These are phyloP conservation scores for Marchantia paleacea DNA, from an alignment of 225 moss, liverwort and hornwort genomes.

Conservation along the genomic window DNA sequence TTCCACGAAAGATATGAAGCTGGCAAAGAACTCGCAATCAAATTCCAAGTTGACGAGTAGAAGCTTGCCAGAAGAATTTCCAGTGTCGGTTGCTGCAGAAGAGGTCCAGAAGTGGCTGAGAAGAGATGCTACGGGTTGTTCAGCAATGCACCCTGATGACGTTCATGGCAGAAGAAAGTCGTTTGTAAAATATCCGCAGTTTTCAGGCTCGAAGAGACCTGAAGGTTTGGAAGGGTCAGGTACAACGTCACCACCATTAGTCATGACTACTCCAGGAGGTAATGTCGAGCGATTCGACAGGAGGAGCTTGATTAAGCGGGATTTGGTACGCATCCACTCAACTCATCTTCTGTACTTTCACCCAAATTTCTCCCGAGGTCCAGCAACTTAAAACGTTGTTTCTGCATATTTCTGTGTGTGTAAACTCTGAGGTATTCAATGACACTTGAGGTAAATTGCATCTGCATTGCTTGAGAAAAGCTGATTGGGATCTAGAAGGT, in stretches of 20 bases:
- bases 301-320: conserved; percentile 8
- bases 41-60: conserved; percentile 33
- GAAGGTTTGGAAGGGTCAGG: conserved; percentile 14
- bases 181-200: conserved; percentile 17
- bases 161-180: conserved; percentile 13
- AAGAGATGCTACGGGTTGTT: conserved; percentile 29
- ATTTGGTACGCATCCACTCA: conserved; percentile 21
- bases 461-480: too few relatives aligned
- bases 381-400: background rate
- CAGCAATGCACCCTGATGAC: conserved; percentile 11
- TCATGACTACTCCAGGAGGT: conserved; percentile 23
- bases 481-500: too few relatives aligned
- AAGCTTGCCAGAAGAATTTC: conserved; percentile 39
- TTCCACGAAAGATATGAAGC: conserved; percentile 28
- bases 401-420: background rate
- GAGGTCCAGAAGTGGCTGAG: conserved; percentile 45
- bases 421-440: too few relatives aligned
- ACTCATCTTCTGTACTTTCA: background rate
- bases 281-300: background rate
- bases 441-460: too few relatives aligned
- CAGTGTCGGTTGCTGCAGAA: conserved; percentile 28
- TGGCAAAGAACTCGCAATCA: conserved; percentile 19
- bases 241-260: conserved; percentile 24
- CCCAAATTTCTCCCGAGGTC: background rate
- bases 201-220: conserved; percentile 18